Percentiles rank a stretch among this genome's conserved stretches.
Conservation (phyloP, 345 rosid genomes). For the Brassica juncea region DNA sequence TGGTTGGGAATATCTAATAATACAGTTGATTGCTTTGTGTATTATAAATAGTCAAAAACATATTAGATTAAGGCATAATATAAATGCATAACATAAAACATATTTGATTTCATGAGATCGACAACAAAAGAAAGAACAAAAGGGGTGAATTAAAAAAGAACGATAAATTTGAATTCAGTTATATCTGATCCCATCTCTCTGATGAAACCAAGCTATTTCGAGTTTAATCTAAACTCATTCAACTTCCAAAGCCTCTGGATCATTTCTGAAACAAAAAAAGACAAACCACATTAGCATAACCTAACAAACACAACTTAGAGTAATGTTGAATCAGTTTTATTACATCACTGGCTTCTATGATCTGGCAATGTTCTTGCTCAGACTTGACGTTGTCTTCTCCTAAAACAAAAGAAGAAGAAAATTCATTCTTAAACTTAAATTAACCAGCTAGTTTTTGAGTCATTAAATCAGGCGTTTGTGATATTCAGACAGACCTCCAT, state of each 20-base stretch:
- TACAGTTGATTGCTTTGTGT: not conserved
- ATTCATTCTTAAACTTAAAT: not conserved
- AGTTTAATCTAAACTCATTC: conserved; percentile 26
- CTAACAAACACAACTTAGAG: not conserved
- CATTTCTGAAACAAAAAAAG: conserved; percentile 30
- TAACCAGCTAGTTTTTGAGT: not conserved
- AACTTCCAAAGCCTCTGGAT: conserved; percentile 29
- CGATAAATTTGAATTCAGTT: conserved; percentile 18
- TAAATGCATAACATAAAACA: conserved; percentile 18
- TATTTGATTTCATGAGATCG: conserved; percentile 17
- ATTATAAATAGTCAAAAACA: not conserved
- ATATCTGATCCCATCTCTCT: conserved; percentile 33
- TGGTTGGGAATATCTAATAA: not conserved
- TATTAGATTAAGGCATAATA: conserved; percentile 23
- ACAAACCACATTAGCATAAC: not conserved
- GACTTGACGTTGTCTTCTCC: conserved; percentile 80
- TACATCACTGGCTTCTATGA: conserved; percentile 67
- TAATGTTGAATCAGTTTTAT: not conserved
- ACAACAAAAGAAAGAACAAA: conserved; percentile 23
- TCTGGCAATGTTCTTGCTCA: conserved; percentile 48
- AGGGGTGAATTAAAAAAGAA: not conserved
- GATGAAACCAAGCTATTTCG: conserved; percentile 30
- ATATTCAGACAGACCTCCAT: conserved; percentile 64
- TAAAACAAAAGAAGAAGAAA: conserved; percentile 33
- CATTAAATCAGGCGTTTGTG: not conserved